These are phyloP conservation scores for Kuraishia ogatae DNA, from an alignment of 805 yeast genomes.

Conservation along the genomic window DNA sequence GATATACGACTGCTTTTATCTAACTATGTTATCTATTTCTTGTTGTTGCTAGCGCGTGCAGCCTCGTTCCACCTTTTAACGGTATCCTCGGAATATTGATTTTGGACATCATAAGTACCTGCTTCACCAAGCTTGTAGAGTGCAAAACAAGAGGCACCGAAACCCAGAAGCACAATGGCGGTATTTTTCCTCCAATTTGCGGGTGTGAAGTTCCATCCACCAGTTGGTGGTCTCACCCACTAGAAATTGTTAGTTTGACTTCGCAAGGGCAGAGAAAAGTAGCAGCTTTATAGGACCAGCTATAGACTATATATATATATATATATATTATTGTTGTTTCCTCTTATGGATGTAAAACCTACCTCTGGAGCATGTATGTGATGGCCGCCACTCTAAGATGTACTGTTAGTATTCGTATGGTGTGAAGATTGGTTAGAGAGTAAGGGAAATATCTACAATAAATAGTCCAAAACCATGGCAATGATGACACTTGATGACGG, in stretches of 20 bases:
- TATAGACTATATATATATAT: too few species aligned
- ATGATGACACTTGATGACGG: too few species aligned
- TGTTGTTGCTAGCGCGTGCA: constrained; percentile 15
- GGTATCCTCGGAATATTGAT: constrained; percentile 27
- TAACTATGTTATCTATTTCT: neutral
- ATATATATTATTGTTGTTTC: too few species aligned
- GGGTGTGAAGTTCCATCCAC: constrained; percentile 52
- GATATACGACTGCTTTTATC: neutral
- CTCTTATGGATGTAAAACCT: neutral
- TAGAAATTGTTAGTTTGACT: constrained; percentile 2
- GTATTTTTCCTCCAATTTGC: constrained; percentile 39
- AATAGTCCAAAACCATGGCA: too few species aligned
- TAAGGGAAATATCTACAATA: too few species aligned
- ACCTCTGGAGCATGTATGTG: constrained; percentile 1
- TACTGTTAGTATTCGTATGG: neutral
- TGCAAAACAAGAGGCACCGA: constrained; percentile 22
- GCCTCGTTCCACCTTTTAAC: constrained; percentile 38
- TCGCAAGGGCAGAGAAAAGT: too few species aligned
- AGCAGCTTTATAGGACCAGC: neutral
- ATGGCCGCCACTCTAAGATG: constrained; percentile 1
- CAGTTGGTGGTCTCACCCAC: constrained; percentile 34
- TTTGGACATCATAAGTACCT: constrained; percentile 24
- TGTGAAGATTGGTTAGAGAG: too few species aligned
- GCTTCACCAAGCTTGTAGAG: constrained; percentile 29
- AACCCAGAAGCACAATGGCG: constrained; percentile 28